Conservation (phyloP, 345 rosid genomes). For the Populus simonii region DNA sequence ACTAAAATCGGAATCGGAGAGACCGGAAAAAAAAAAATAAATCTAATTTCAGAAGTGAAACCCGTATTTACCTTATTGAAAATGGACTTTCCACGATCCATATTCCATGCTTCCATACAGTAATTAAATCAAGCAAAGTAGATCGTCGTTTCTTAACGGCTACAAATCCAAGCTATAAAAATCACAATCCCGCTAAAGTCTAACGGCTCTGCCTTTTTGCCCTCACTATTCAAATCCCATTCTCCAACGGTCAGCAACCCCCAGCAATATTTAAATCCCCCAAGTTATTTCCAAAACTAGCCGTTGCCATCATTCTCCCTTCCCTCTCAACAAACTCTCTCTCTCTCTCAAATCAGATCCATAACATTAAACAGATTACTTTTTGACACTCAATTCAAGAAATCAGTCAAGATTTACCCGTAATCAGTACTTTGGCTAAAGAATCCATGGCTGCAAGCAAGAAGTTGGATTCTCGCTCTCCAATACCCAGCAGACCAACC, state of each 20-base stretch:
- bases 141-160: slow-evolving; percentile 7
- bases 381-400: not conserved
- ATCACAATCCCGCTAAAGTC: not conserved
- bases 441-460: slow-evolving; percentile 20
- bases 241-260: slow-evolving; percentile 15
- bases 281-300: slow-evolving; percentile 4
- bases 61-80: not conserved
- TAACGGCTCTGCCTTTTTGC: slow-evolving; percentile 11
- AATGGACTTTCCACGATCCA: not conserved
- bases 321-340: not conserved
- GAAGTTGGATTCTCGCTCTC: slow-evolving; percentile 23
- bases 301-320: slow-evolving; percentile 11
- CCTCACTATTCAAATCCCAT: not conserved
- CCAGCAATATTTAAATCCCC: not conserved
- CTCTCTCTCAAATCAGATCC: not conserved
- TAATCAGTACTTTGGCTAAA: not conserved
- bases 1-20: not conserved
- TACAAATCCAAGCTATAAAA: not conserved
- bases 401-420: not conserved
- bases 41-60: no score
- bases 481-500: slow-evolving; percentile 24
- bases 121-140: not conserved
- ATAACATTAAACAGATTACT: not conserved
- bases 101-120: not conserved
- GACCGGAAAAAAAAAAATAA: no score